Conservation (phyloP, 768 basidiomycete genomes). For the Udeniomyces megalosporus region DNA sequence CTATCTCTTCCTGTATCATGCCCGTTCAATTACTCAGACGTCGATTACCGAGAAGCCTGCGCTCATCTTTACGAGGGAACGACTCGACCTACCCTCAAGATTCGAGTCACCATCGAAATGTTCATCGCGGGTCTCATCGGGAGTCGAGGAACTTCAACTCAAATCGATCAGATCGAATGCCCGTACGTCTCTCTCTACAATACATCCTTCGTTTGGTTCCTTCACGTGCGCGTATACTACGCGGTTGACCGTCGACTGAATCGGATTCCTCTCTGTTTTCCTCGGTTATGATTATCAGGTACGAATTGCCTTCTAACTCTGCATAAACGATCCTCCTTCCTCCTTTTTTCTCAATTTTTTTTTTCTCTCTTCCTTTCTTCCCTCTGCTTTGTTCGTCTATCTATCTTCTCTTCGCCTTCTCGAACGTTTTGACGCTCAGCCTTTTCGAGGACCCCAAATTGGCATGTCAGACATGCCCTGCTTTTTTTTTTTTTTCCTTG, state of each 20-base stretch:
- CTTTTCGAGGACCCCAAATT: neutral
- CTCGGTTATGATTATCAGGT: neutral
- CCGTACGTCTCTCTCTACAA: neutral
- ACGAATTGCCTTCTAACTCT: slow-evolving; percentile 2
- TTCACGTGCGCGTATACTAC: too few relatives aligned
- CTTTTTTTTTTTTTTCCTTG: neutral
- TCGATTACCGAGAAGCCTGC: slow-evolving; percentile 62
- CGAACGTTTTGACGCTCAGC: neutral
- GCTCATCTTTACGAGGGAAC: slow-evolving; percentile 33
- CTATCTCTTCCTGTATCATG: too few relatives aligned
- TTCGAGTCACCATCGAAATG: neutral
- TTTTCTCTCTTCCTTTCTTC: neutral
- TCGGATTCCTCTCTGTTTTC: neutral
- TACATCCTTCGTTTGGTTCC: neutral
- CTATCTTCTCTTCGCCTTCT: neutral
- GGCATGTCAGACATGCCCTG: neutral
- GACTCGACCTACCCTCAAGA: slow-evolving; percentile 4
- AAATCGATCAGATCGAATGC: slow-evolving; percentile 10
- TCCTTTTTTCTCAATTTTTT: neutral
- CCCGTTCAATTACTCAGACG: slow-evolving; percentile 34
- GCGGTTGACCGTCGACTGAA: too few relatives aligned
- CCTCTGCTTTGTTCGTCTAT: neutral
- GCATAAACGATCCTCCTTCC: neutral
- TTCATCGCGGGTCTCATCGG: neutral
- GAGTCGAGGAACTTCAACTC: neutral